Evolutionary conservation across 306 rosid genomes (phyloP).

Genomic region (Trifolium pratense): DNA sequence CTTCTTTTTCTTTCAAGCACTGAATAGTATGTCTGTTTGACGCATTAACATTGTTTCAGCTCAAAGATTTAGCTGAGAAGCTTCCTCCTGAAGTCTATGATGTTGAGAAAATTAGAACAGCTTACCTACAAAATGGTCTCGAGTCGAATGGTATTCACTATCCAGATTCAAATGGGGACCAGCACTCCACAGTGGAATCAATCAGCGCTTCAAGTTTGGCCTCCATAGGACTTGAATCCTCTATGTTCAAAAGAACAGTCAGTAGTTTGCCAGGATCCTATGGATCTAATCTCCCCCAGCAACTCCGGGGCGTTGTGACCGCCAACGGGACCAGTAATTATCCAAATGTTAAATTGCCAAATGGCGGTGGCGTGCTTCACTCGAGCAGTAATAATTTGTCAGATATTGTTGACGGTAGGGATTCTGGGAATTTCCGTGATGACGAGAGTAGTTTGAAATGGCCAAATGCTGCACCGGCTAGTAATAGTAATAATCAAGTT

Average conservation of each 20-base stretch:
- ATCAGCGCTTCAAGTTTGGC: constrained; percentile 65
- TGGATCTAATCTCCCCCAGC: constrained; percentile 53
- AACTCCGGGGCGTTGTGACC: constrained; percentile 42
- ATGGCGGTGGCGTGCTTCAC: constrained; percentile 55
- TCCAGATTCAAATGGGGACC: constrained; percentile 60
- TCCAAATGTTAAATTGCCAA: constrained; percentile 51
- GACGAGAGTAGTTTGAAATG: constrained; percentile 59
- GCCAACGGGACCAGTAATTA: constrained; percentile 54
- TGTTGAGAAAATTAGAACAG: constrained; percentile 61
- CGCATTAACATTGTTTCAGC: constrained; percentile 56
- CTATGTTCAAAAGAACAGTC: constrained; percentile 48
- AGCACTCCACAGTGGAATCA: constrained; percentile 67
- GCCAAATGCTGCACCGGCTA: constrained; percentile 49
- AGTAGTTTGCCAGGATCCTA: constrained; percentile 53
- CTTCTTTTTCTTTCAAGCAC: not conserved
- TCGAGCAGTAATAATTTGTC: constrained; percentile 54
- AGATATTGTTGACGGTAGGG: constrained; percentile 63
- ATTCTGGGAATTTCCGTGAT: constrained; percentile 65
- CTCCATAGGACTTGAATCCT: constrained; percentile 65
- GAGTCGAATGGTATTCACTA: constrained; percentile 65
- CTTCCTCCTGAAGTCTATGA: constrained; percentile 84
- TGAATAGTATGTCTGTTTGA: constrained; percentile 14
- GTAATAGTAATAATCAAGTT: constrained; percentile 59
- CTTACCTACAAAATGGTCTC: constrained; percentile 65
- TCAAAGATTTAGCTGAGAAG: constrained; percentile 92